A percentile compares a stretch with the other conserved stretches of the same genome.
Evolutionary conservation across 768 basidiomycete genomes (phyloP).

Genomic region (Pholiota conissans): DNA sequence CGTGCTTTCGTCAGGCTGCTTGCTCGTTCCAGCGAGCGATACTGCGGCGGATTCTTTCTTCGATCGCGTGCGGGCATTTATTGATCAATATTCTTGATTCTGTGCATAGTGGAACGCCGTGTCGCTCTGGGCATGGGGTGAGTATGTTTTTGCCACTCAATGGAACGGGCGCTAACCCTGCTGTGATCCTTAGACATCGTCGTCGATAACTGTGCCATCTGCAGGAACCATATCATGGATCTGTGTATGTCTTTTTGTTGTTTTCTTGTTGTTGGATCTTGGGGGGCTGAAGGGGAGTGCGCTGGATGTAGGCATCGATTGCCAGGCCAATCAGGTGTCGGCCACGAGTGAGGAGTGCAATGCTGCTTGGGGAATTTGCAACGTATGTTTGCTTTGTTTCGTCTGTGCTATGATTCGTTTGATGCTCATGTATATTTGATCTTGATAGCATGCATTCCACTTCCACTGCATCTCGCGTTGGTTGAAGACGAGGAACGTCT

Average conservation of each 20-base stretch:
- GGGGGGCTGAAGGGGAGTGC: not conserved
- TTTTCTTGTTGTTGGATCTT: not conserved
- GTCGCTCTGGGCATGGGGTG: constrained; percentile 98
- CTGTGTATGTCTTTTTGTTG: constrained; percentile 65
- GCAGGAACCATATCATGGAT: constrained; percentile 99
- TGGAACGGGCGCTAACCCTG: constrained; percentile 12
- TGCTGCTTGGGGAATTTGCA: constrained; percentile 99
- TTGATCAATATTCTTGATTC: not conserved
- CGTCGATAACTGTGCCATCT: constrained; percentile 99
- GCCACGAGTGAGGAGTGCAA: constrained; percentile 97
- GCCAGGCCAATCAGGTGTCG: constrained; percentile 98
- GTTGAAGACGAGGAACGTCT: constrained; percentile 97
- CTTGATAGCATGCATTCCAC: constrained; percentile 90
- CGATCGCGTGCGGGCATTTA: too few species aligned
- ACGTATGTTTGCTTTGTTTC: constrained; percentile 51
- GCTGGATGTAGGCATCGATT: constrained; percentile 83
- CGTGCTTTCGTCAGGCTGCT: not conserved
- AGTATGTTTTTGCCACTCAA: constrained; percentile 1
- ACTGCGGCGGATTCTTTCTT: too few species aligned
- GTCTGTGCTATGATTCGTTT: not conserved
- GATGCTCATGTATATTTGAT: constrained; percentile 3
- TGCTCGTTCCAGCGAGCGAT: not conserved
- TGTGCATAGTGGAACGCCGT: constrained; percentile 93
- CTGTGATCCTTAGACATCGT: constrained; percentile 75
- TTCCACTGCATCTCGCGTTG: constrained; percentile 99